Percentiles rank a stretch among this genome's conserved stretches.
phyloP scores from a whole-genome alignment of 441 rosid genomes.

The Erysimum pusillum region DNA sequence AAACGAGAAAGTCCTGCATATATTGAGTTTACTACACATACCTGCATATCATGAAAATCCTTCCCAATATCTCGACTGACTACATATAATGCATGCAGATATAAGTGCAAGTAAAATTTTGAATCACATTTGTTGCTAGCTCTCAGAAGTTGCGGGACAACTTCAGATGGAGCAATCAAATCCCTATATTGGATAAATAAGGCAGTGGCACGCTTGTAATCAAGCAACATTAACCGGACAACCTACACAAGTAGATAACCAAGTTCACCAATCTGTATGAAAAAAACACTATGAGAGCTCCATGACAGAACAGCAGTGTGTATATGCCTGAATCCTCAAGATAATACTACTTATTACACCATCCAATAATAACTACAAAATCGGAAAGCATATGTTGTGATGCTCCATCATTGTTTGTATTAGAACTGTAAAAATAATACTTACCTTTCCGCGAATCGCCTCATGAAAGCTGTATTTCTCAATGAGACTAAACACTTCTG shows the following conservation, averaged over 20 bases:
- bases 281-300: too few species aligned
- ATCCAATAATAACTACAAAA: too few species aligned
- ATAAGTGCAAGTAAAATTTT: constrained; percentile 84
- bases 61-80: constrained; percentile 83
- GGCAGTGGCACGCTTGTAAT: constrained; percentile 82
- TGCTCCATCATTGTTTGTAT: too few species aligned
- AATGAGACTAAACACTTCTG: constrained; percentile 83
- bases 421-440: too few species aligned
- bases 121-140: constrained; percentile 76
- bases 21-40: constrained; percentile 41
- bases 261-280: too few species aligned
- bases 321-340: too few species aligned
- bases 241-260: constrained; percentile 63
- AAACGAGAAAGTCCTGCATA: constrained; percentile 3
- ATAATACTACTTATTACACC: too few species aligned
- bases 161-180: constrained; percentile 85
- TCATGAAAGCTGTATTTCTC: constrained; percentile 91
- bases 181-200: constrained; percentile 87
- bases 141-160: constrained; percentile 72
- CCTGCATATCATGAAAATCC: constrained; percentile 99
- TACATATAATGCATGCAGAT: constrained; percentile 88
- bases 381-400: too few species aligned
- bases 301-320: too few species aligned
- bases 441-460: constrained; percentile 94
- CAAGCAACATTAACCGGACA: constrained; percentile 90